These are phyloP conservation scores for Podosphaera xanthii DNA, from an alignment of 2,329 filamentous ascomycete genomes.

Conservation along the genomic window DNA sequence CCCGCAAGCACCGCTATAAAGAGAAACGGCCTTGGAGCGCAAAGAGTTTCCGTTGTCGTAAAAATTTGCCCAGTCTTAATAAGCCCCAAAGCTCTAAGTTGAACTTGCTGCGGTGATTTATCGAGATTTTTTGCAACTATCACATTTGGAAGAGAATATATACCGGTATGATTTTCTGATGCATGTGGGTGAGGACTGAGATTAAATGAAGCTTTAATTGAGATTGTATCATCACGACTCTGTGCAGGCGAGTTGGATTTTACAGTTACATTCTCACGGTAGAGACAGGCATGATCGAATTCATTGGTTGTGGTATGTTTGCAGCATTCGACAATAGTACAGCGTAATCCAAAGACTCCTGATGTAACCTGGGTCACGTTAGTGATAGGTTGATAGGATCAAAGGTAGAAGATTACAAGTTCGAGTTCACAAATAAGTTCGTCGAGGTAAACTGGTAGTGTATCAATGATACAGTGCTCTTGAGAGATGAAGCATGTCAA, in stretches of 20 bases:
- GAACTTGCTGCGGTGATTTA: constrained; percentile 46
- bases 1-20: constrained; percentile 49
- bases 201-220: constrained; percentile 11
- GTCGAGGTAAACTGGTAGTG: constrained; percentile 35
- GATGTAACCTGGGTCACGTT: constrained; percentile 30
- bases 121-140: constrained; percentile 67
- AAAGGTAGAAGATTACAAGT: constrained; percentile 25
- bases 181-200: constrained; percentile 14
- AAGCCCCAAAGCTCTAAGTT: constrained; percentile 61
- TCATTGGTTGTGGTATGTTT: constrained; percentile 55
- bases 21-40: constrained; percentile 55
- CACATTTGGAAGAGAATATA: constrained; percentile 31
- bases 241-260: constrained; percentile 11
- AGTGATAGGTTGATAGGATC: background rate
- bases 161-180: constrained; percentile 19
- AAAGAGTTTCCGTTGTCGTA: constrained; percentile 49
- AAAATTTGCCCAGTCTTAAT: constrained; percentile 60
- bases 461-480: constrained; percentile 77
- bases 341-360: constrained; percentile 49
- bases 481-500: constrained; percentile 59
- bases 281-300: constrained; percentile 43
- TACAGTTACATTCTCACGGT: constrained; percentile 9
- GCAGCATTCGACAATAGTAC: constrained; percentile 49
- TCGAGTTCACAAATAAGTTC: constrained; percentile 52
- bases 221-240: constrained; percentile 16